These are phyloP conservation scores for Hygrophoropsis aurantiaca DNA, from an alignment of 768 basidiomycete species.

Conservation along the genomic window DNA sequence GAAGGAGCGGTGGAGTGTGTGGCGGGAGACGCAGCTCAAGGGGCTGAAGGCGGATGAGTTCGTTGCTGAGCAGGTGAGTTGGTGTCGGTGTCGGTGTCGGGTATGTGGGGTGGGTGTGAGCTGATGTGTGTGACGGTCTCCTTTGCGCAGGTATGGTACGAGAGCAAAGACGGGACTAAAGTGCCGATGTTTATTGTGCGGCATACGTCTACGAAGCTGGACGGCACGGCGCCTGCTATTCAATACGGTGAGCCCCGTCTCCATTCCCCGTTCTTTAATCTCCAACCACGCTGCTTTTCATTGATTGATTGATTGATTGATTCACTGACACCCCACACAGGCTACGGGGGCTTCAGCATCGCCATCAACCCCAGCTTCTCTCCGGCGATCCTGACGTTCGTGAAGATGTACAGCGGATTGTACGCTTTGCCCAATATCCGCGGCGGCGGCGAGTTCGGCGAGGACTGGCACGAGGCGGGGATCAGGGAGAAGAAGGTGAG, in stretches of 20 bases:
- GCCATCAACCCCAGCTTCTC: slow-evolving; percentile 75
- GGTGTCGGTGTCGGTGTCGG: neutral
- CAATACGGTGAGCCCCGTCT: slow-evolving; percentile 59
- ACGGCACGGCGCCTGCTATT: slow-evolving; percentile 74
- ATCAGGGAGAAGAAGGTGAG: slow-evolving; percentile 67
- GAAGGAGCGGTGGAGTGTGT: slow-evolving; percentile 59
- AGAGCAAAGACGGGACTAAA: slow-evolving; percentile 74
- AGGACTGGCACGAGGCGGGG: slow-evolving; percentile 81
- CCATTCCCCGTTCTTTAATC: too few species aligned
- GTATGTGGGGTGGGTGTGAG: neutral
- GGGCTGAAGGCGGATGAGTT: slow-evolving; percentile 71
- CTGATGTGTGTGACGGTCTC: neutral
- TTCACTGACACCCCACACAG: too few species aligned
- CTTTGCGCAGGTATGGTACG: slow-evolving; percentile 81
- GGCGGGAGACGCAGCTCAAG: slow-evolving; percentile 54
- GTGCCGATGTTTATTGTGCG: slow-evolving; percentile 86
- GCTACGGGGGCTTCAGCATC: slow-evolving; percentile 81
- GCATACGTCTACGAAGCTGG: slow-evolving; percentile 65
- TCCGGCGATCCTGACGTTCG: slow-evolving; percentile 67
- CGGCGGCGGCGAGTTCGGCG: slow-evolving; percentile 78
- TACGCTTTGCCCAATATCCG: slow-evolving; percentile 61
- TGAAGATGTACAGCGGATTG: slow-evolving; percentile 68
- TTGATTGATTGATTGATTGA: neutral
- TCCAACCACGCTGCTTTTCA: neutral
- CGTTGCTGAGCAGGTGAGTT: slow-evolving; percentile 55